phyloP scores from a whole-genome alignment of 495 filamentous ascomycete species.

The Talaromyces nanjingensis region DNA sequence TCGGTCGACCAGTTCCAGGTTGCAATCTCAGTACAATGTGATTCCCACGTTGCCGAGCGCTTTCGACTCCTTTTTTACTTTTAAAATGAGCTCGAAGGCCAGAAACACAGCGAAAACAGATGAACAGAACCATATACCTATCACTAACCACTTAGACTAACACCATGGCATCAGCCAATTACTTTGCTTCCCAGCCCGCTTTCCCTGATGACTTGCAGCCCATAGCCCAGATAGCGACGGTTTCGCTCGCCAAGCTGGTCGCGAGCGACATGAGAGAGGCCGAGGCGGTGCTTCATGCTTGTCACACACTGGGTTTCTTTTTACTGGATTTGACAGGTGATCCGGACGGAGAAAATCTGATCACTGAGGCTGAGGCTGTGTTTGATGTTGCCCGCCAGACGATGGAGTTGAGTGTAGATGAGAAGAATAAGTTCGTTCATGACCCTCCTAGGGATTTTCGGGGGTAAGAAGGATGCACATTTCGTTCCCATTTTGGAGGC shows the following conservation, averaged over 20 bases:
- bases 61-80: background rate
- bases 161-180: background rate
- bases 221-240: background rate
- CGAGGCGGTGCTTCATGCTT: constrained; percentile 1
- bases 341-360: background rate
- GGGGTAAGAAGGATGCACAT: background rate
- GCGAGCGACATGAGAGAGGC: background rate
- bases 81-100: background rate
- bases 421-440: constrained; percentile 1
- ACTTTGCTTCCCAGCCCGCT: background rate
- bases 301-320: constrained; percentile 1
- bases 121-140: background rate
- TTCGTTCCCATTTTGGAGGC: background rate
- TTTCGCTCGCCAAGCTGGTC: background rate
- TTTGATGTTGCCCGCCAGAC: background rate
- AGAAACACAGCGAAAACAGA: background rate
- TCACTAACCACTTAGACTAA: background rate
- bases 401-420: background rate
- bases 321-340: background rate
- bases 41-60: background rate
- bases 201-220: constrained; percentile 1
- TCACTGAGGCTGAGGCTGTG: background rate
- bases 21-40: background rate
- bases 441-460: background rate
- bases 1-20: no score